Evolutionary conservation across 345 rosid genomes (phyloP).

Genomic region (Acer saccharum): DNA sequence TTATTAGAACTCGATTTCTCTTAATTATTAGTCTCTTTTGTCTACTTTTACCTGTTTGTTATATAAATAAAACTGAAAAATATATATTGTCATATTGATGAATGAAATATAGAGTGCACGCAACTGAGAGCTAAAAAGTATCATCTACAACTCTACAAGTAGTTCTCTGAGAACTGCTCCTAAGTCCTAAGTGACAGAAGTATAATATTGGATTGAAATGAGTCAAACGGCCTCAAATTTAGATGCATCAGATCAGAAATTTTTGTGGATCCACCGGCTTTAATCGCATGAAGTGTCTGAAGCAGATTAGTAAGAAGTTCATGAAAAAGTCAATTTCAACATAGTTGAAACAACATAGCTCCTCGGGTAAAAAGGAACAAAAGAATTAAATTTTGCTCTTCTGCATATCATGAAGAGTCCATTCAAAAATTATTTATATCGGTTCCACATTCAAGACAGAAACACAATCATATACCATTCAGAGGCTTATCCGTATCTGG

Average conservation of each 20-base stretch:
- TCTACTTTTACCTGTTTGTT: too few species aligned
- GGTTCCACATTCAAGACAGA: not conserved
- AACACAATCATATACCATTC: not conserved
- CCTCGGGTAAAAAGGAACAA: not conserved
- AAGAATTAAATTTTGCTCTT: not conserved
- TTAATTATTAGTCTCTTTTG: too few species aligned
- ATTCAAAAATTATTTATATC: constrained; percentile 14
- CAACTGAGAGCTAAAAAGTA: too few species aligned
- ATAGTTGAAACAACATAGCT: not conserved
- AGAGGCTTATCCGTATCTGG: constrained; percentile 5
- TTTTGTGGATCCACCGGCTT: too few species aligned
- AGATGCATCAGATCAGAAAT: not conserved
- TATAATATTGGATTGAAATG: not conserved
- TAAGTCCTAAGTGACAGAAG: too few species aligned
- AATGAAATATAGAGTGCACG: too few species aligned
- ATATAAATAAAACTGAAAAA: too few species aligned
- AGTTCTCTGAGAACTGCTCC: not conserved
- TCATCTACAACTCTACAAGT: too few species aligned
- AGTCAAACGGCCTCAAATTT: too few species aligned
- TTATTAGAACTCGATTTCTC: too few species aligned
- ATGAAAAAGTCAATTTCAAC: not conserved
- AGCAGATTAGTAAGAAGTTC: not conserved
- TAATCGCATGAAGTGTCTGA: too few species aligned
- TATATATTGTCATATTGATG: too few species aligned
- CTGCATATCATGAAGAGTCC: not conserved